Base-by-base conservation (phyloP, 805 yeast species). In the Monosporozyma solicola region DNA sequence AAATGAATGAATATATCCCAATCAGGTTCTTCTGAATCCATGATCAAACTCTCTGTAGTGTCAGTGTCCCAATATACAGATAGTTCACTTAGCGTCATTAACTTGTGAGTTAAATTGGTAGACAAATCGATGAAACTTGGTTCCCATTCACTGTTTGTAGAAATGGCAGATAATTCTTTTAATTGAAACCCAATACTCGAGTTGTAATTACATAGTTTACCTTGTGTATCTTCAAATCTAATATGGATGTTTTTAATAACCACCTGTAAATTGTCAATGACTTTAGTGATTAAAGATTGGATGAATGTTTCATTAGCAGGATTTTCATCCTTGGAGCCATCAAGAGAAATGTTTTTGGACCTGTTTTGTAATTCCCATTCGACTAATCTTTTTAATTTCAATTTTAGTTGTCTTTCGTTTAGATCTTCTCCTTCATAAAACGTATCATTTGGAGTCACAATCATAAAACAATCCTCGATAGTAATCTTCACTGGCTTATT, bases 201-300 rank as follows among this genome's bases (percentile, higher is more conserved):
- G 2, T 97, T 95, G 32, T 66, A 64, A 53, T 83, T 85, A 0
- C 95, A 83, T 58, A 88, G 83, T 4, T 80, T 77, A 44, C 79
- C 73, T 6, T 78, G 72, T 54, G 75, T 77, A 69, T 94, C 99
- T 63, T 95, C 99, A 63, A 91, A 94, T 53, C 99, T 77, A 22
- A 94, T 68, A 67, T 94, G 99, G 57, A 94, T 94, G 64, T 88
- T 89, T 61, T 84, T 87, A 58, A 94, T 87, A 2, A 96, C 87
- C 11, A 94, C 79, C 67, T 94, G 99, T 51, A 95, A 72, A 64
- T 94, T 94, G 68, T 94, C 98, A 25, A 92, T 85, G 57, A 94
- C 84, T 66, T 95, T 95, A 1, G 97, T 86, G 6, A 90, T 77
- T 54, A 94, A 74, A 46, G 89, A 82, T 60, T 90, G 97, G 11